These are phyloP conservation scores for Coemansia asiatica DNA, from an alignment of 192 early-diverging fungal genomes.

Conservation along the genomic window DNA sequence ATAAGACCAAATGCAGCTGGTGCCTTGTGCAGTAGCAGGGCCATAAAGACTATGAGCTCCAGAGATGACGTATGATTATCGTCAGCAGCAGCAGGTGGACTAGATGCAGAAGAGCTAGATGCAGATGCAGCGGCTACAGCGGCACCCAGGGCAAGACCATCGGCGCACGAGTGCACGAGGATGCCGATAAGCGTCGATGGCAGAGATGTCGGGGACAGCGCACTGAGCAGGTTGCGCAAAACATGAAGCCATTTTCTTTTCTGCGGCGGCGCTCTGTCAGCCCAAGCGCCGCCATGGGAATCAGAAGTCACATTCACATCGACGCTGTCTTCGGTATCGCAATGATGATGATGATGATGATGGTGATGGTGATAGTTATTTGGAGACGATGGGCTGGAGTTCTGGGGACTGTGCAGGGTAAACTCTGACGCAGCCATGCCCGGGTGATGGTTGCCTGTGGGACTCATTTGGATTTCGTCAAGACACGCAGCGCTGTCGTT, in stretches of 20 bases:
- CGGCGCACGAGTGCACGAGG: slow-evolving; percentile 93
- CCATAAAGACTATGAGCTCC: slow-evolving; percentile 82
- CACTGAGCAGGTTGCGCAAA: slow-evolving; percentile 13
- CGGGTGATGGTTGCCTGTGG: neutral
- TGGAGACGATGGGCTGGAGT: neutral
- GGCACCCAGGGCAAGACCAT: slow-evolving; percentile 92
- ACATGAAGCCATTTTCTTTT: slow-evolving; percentile 44
- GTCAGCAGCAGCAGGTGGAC: slow-evolving; percentile 8
- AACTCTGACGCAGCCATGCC: slow-evolving; percentile 22
- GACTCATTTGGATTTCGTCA: slow-evolving; percentile 39
- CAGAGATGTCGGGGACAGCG: slow-evolving; percentile 43
- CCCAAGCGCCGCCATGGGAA: slow-evolving; percentile 22
- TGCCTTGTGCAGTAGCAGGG: slow-evolving; percentile 95
- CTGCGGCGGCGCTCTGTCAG: slow-evolving; percentile 18
- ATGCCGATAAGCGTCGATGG: slow-evolving; percentile 83
- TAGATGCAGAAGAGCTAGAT: no score
- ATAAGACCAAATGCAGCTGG: slow-evolving; percentile 90
- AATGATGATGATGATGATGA: neutral
- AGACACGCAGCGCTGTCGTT: slow-evolving; percentile 46
- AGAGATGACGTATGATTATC: slow-evolving; percentile 58
- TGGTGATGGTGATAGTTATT: slow-evolving; percentile 1
- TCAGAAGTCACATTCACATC: neutral
- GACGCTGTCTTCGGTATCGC: neutral
- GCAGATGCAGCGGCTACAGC: slow-evolving; percentile 62
- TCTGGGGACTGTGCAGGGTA: slow-evolving; percentile 18